Evolutionary conservation across 2,329 filamentous ascomycete species (phyloP), one percentile per base, ranked within the genome.

Genomic region (Thelonectria discophora): DNA sequence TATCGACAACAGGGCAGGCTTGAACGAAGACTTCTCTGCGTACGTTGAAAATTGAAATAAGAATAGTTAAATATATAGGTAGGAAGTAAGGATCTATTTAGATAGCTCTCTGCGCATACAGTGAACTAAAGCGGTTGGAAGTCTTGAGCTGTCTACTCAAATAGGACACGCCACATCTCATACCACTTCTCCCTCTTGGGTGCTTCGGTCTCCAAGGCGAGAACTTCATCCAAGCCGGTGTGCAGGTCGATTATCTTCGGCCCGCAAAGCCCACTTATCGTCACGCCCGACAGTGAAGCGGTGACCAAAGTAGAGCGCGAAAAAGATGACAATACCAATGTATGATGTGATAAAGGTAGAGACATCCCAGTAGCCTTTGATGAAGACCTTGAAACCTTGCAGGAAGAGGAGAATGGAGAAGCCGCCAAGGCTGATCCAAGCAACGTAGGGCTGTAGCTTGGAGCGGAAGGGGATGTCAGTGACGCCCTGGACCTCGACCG

Each of bases 381-480:
- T 30, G 34, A 65, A 65, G 3, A 62, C 59, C 24, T 48, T 57
- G 49, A 65, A 65, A 11, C 62, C 62, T 4, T 62, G 42, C 6
- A 62, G 55, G 13, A 65, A 37, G 3, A 55, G 40, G 15, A 65
- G 39, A 8, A 65, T 6, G 20, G 47, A 39, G 42, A 62, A 65
- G 2, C 47, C 48, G 18, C 55, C 21, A 3, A 58, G n/a, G 17
- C 51, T 60, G 12, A 62, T 43, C 51, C 53, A 59, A 13, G 59
- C 47, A 3, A 42, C 42, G 18, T 50, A 53, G 7, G 62, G 59
- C 43, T 65, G 62, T 3, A 65, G 27, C 17, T 34, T 47, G 8
- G 62, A 62, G 8, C 62, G 55, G 48, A 58, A 62, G 15, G 59
- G 59, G 15, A 62, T 40, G 6, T 59, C 47, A 7, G 58, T 53